A percentile compares a stretch with the other conserved stretches of the same genome.
These are phyloP conservation scores for Chlorella vulgaris DNA, from an alignment of 139 green algal species.

Conservation along the genomic window DNA sequence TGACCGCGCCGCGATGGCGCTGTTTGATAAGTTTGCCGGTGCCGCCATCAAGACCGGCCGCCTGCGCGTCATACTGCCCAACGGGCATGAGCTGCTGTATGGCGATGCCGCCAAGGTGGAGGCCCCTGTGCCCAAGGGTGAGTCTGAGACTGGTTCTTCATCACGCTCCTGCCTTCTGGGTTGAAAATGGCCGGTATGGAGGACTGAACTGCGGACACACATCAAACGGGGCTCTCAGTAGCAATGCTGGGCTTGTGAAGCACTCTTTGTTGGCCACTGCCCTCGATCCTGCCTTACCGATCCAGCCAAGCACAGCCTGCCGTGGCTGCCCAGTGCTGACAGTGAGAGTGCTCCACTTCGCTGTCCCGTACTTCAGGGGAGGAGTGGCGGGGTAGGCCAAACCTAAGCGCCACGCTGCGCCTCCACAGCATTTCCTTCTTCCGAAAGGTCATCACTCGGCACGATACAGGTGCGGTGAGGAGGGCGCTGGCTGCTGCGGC, in stretches of 20 bases:
- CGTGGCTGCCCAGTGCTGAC: too few species aligned
- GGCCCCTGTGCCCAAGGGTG: conserved; percentile 1
- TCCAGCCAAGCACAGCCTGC: too few species aligned
- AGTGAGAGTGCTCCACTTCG: too few species aligned
- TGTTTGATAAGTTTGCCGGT: conserved; percentile 69
- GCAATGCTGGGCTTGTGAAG: neutral
- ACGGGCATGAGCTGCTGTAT: conserved; percentile 76
- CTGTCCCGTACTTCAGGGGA: conserved; percentile 55
- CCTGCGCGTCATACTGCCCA: conserved; percentile 87
- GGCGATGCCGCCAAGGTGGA: conserved; percentile 36
- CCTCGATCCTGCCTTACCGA: neutral
- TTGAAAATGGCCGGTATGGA: too few species aligned
- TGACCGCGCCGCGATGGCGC: conserved; percentile 36
- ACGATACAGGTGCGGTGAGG: conserved; percentile 65
- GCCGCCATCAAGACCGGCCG: conserved; percentile 60
- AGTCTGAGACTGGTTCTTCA: neutral
- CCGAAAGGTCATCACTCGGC: conserved; percentile 70
- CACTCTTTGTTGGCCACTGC: too few species aligned
- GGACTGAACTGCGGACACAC: too few species aligned
- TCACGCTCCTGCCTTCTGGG: neutral
- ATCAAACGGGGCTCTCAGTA: too few species aligned
- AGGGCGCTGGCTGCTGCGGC: too few species aligned
- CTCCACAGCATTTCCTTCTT: conserved; percentile 82
- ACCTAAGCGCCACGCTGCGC: conserved; percentile 61
- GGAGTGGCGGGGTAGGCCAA: conserved; percentile 68